Evolutionary conservation across 2,329 filamentous ascomycete species (phyloP).

Genomic region (Mycosphaerella sp.): DNA sequence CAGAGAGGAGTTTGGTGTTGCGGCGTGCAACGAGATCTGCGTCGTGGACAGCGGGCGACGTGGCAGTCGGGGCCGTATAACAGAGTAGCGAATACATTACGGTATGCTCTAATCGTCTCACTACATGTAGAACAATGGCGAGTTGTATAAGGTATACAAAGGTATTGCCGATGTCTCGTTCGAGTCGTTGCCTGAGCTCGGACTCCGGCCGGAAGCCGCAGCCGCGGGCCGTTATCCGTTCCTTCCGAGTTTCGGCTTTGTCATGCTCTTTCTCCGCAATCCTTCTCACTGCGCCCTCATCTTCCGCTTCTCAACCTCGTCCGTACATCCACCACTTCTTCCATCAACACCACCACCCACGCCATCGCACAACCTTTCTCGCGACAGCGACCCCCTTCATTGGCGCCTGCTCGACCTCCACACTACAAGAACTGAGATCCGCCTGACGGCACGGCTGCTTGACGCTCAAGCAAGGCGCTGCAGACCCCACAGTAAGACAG

Average conservation of each 20-base stretch:
- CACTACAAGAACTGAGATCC: not conserved
- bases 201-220: not conserved
- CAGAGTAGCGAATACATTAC: no score
- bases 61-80: no score
- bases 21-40: no score
- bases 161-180: not conserved
- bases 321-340: not conserved
- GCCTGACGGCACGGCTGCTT: constrained; percentile 10
- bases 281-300: not conserved
- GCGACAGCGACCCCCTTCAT: not conserved
- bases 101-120: not conserved
- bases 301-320: not conserved
- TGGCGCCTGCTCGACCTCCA: not conserved
- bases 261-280: not conserved
- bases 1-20: no score
- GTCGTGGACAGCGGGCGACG: no score
- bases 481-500: constrained; percentile 9
- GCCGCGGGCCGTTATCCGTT: not conserved
- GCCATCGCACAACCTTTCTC: not conserved
- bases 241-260: not conserved
- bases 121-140: not conserved
- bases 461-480: constrained; percentile 5
- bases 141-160: no score
- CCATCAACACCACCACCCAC: not conserved
- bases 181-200: not conserved